Evolutionary conservation across 2,329 filamentous ascomycete genomes (phyloP), one percentile per base, ranked within the genome.

Genomic region (Cadophora malorum): DNA sequence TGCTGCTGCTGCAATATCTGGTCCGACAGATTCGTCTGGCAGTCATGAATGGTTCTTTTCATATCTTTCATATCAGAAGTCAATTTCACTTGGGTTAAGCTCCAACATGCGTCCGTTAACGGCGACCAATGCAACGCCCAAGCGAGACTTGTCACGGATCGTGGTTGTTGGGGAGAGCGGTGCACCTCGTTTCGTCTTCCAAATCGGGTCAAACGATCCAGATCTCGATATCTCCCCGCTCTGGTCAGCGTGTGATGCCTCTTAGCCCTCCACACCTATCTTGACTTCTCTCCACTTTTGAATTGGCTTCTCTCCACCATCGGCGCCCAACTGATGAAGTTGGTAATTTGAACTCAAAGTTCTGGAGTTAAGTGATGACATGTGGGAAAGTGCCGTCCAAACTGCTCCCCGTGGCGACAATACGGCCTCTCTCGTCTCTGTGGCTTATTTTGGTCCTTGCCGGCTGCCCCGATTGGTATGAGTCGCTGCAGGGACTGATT

Each of bases 221-320:
- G 72, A 19, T 38, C 59, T 65, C 65, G 69, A 72, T 74, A 69
- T 64, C 69, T 73, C 73, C 70, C 74, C 69, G 70, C 71, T 67
- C 63, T 67, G 52, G 63, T 66, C 69, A 66, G 60, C 70, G 65
- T 70, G 63, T 70, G 67, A 68, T 70, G 59, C 8, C 74, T 59
- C 64, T 72, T 76, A 77, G 75, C 72, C 71, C 74, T 78, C 74
- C 76, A 77, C 76, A 76, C 74, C 73, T 74, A 45, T 64, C 52
- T 47, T 63, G 21, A 67, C 33, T 35, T 66, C 25, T 74, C 74
- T 76, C 75, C 76, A 77, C 75, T 76, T 73, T 76, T 76, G 72
- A 63, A 72, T 47, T 61, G 67, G 72, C 68, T 69, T 74, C 72
- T 74, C 72, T 76, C 75, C 75, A 76, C 71, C 73, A 64, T 71